Evolutionary conservation across 192 early-diverging fungal species (phyloP), one percentile per base, ranked within the genome.

Genomic region (Allomyces macrogynus): DNA sequence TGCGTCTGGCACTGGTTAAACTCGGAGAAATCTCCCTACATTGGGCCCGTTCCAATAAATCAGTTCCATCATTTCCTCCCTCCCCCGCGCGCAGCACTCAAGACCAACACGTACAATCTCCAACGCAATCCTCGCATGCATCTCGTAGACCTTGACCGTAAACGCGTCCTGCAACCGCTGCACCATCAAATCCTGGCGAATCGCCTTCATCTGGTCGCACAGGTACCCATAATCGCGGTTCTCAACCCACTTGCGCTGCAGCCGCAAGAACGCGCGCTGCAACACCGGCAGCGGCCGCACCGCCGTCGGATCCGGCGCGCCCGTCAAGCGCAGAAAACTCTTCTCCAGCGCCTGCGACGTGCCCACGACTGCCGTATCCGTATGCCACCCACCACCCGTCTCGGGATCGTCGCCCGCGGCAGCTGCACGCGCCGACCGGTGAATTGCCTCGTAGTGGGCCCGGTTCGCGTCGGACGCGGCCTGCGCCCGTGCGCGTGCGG

Each of bases 1-100:
- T 97, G 92, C 9, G 89, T 91, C 74, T 94, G 91, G 71, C 93
- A 97, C 69, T 95, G 93, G 67, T 99, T 99, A 76, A 86, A 99
- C 78, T 99, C 95, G 69, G 93, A 93, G 24, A 99, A 77, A 69
- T 99, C 95, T 60, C 87, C 79, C 83, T 88, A 69, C 3, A 23
- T 11, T n/a, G 24, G 61, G 5, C n/a, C n/a, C 10, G 32, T 0
- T n/a, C 18, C 49, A 63, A 20, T 61, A 62, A 24, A 61, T 23
- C 23, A 7, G 23, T 11, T n/a, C 16, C 24, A 10, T 66, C n/a
- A n/a, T 20, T 9, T 65, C 27, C 43, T 7, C 9, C 16, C 5
- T 18, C 11, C 1, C 18, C 7, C 23, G 62, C 23, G 22, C 64
- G 54, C n/a, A n/a, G n/a, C n/a, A n/a, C 7, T 8, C 32, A 57